Conservation (phyloP, 495 filamentous ascomycete genomes). For the Penicillium robsamsonii region DNA sequence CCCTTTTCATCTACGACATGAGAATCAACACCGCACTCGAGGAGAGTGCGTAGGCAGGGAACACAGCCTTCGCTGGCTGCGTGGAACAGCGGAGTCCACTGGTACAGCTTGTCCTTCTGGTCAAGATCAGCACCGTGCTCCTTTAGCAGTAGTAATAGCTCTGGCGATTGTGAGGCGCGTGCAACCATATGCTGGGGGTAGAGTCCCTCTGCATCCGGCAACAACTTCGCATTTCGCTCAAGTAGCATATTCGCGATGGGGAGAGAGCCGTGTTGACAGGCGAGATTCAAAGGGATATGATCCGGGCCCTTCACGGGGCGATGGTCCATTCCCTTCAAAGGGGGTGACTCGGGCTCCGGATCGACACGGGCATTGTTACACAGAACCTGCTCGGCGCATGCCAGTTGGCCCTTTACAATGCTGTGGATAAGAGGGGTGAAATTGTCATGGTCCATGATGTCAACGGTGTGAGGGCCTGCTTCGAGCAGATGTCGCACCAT, state of each 20-base stretch:
- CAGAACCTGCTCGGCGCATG: slow-evolving; percentile 75
- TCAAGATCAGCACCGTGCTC: slow-evolving; percentile 88
- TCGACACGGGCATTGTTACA: slow-evolving; percentile 72
- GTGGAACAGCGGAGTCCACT: slow-evolving; percentile 96
- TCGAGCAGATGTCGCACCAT: slow-evolving; percentile 74
- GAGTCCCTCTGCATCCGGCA: slow-evolving; percentile 92
- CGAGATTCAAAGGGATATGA: slow-evolving; percentile 90
- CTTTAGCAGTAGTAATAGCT: slow-evolving; percentile 75
- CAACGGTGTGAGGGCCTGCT: slow-evolving; percentile 62
- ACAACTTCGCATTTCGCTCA: slow-evolving; percentile 68
- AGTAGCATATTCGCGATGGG: slow-evolving; percentile 81
- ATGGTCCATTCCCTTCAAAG: neutral
- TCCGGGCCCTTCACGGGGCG: slow-evolving; percentile 58
- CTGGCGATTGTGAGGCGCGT: slow-evolving; percentile 76
- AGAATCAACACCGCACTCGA: slow-evolving; percentile 70
- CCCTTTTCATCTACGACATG: slow-evolving; percentile 86
- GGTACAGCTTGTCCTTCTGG: slow-evolving; percentile 90
- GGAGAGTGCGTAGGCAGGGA: slow-evolving; percentile 72
- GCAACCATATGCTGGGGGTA: slow-evolving; percentile 98
- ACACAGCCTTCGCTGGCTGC: slow-evolving; percentile 96
- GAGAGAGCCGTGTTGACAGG: slow-evolving; percentile 86
- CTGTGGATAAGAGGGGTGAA: slow-evolving; percentile 94
- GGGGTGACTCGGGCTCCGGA: slow-evolving; percentile 51
- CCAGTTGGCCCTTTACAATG: slow-evolving; percentile 78
- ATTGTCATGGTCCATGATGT: slow-evolving; percentile 91